These are phyloP conservation scores for Vigna trinervia DNA, from an alignment of 306 rosid species.

Conservation along the genomic window DNA sequence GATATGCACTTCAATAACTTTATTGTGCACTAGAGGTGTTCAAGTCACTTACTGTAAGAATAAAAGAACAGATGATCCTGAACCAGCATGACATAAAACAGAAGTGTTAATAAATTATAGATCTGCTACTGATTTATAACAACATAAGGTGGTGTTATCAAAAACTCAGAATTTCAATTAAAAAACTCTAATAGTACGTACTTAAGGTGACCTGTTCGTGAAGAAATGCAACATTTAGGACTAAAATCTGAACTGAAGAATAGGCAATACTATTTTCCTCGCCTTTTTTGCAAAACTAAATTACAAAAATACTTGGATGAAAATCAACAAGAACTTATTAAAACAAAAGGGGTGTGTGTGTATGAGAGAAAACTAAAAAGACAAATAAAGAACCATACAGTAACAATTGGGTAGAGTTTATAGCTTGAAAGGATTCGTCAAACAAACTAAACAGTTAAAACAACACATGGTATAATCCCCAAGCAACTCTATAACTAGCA, in stretches of 20 bases:
- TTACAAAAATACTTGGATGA: background rate
- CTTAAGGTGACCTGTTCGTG: background rate
- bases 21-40: background rate
- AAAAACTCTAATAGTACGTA: background rate
- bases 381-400: background rate
- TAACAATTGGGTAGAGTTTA: background rate
- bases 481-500: background rate
- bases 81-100: background rate
- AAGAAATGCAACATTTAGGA: background rate
- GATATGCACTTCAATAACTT: background rate
- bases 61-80: background rate
- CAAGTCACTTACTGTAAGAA: background rate
- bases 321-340: background rate
- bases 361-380: background rate
- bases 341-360: background rate
- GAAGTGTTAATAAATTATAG: background rate
- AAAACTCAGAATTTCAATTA: too few species aligned
- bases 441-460: background rate
- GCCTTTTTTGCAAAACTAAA: background rate
- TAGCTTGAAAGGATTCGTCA: background rate
- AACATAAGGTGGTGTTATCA: background rate
- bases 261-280: background rate
- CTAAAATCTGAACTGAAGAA: background rate
- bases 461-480: conserved; percentile 16
- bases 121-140: background rate